Percentiles rank a stretch among this genome's conserved stretches.
These are phyloP conservation scores for Musa balbisiana DNA, from an alignment of 202 grass and related monocot species.

Conservation along the genomic window DNA sequence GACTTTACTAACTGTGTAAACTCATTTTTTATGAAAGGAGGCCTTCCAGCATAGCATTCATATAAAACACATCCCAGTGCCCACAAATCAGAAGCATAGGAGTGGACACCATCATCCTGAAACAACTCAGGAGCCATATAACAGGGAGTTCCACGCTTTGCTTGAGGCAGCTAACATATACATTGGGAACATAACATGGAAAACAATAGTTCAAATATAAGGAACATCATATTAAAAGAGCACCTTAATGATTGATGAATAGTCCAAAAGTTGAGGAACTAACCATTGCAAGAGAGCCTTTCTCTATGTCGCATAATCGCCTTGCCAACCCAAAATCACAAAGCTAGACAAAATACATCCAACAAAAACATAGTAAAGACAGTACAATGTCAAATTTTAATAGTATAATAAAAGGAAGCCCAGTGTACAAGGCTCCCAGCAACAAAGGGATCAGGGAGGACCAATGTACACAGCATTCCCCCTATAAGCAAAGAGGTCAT, in stretches of 20 bases:
- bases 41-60: conserved; percentile 80
- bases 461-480: not conserved
- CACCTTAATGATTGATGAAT: not conserved
- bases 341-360: conserved; percentile 41
- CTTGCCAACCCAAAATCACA: conserved; percentile 97
- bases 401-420: not conserved
- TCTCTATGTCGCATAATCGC: conserved; percentile 75
- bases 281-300: conserved; percentile 42
- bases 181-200: conserved; percentile 19
- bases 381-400: conserved; percentile 4
- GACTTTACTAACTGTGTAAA: conserved; percentile 96
- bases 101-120: conserved; percentile 75
- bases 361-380: conserved; percentile 3
- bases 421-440: no score
- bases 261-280: conserved; percentile 7
- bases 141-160: conserved; percentile 84
- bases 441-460: not conserved
- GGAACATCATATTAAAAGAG: conserved; percentile 5
- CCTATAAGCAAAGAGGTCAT: conserved; percentile 12
- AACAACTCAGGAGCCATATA: conserved; percentile 99
- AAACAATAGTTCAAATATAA: conserved; percentile 22
- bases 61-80: conserved; percentile 93
- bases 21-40: conserved; percentile 61
- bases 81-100: conserved; percentile 99
- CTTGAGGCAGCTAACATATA: conserved; percentile 43